Conservation (phyloP, 2,329 filamentous ascomycete species). For the Knoxdaviesia proteae region DNA sequence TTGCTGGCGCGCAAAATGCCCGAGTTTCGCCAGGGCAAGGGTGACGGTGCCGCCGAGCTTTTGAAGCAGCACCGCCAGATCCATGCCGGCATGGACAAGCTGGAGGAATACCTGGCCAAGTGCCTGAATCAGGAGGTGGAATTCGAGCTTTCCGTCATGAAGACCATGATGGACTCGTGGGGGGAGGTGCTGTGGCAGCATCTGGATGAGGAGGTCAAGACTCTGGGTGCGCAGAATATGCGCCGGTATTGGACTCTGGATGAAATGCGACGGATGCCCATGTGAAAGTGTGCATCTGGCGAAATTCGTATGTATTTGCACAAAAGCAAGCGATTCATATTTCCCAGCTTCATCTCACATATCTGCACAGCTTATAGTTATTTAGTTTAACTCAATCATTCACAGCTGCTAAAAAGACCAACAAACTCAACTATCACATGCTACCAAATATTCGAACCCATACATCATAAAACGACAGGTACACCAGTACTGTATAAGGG, state of each 20-base stretch:
- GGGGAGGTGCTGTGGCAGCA: constrained; percentile 62
- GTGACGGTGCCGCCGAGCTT: constrained; percentile 27
- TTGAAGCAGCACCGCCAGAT: constrained; percentile 60
- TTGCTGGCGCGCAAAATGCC: constrained; percentile 58
- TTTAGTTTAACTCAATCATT: no score
- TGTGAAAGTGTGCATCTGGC: constrained; percentile 19
- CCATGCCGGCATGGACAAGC: constrained; percentile 49
- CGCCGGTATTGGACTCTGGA: constrained; percentile 57
- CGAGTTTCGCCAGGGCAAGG: constrained; percentile 29
- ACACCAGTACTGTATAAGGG: no score
- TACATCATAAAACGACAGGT: no score
- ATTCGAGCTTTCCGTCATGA: constrained; percentile 40
- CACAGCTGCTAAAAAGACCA: no score
- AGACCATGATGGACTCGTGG: constrained; percentile 56
- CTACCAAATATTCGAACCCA: no score
- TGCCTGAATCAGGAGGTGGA: constrained; percentile 37
- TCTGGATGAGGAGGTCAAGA: constrained; percentile 64
- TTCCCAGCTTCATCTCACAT: no score
- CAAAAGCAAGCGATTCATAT: not conserved
- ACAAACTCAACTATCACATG: no score
- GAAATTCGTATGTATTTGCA: not conserved
- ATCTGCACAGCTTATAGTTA: no score
- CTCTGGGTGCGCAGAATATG: constrained; percentile 74
- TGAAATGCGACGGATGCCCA: constrained; percentile 51
- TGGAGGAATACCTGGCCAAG: constrained; percentile 42